phyloP scores from a whole-genome alignment of 2,329 filamentous ascomycete species.

The Neoscytalidium dimidiatum region DNA sequence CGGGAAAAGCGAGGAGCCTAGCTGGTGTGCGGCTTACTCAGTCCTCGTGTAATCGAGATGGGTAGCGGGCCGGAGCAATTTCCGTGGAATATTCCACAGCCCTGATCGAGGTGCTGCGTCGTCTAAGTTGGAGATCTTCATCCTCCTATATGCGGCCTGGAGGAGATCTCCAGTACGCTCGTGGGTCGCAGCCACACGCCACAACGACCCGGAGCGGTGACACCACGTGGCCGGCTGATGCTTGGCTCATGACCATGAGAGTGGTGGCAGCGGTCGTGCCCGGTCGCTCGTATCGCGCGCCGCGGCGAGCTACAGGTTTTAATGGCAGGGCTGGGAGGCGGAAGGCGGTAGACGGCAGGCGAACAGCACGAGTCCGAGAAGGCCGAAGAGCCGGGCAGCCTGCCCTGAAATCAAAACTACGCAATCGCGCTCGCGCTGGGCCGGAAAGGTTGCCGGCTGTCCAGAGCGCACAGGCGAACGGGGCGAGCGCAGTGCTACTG shows the following conservation, averaged over 20 bases:
- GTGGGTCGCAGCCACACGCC: not conserved
- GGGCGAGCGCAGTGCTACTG: conserved; percentile 5
- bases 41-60: not conserved
- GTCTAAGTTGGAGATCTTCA: not conserved
- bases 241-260: not conserved
- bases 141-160: not conserved
- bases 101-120: not conserved
- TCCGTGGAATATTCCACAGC: conserved; percentile 6
- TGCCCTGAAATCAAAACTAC: conserved; percentile 17
- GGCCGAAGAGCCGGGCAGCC: conserved; percentile 1
- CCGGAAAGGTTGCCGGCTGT: not conserved
- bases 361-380: not conserved
- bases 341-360: not conserved
- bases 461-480: conserved; percentile 1
- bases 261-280: not conserved
- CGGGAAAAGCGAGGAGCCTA: not conserved
- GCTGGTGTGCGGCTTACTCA: not conserved
- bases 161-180: not conserved
- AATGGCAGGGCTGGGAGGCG: not conserved
- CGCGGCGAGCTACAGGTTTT: not conserved
- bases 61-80: not conserved
- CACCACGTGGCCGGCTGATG: not conserved
- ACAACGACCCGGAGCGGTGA: not conserved
- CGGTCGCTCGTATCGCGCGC: not conserved
- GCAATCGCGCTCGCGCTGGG: conserved; percentile 10